Evolutionary conservation across 2,329 filamentous ascomycete genomes (phyloP).

Genomic region (Harringtonia aguacate): DNA sequence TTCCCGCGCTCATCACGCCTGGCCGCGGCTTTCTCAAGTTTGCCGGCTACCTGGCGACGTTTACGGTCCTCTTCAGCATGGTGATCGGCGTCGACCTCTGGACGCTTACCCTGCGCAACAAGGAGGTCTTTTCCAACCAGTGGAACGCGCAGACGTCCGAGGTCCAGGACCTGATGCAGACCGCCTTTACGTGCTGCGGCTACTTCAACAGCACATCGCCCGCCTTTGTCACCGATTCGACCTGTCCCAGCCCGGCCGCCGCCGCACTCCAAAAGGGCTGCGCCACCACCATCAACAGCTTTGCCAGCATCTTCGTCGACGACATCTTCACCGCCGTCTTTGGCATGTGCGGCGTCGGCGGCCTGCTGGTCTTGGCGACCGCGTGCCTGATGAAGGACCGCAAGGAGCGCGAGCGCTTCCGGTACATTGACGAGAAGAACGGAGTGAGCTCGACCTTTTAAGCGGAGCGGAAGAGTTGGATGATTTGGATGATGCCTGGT

Average conservation of each 20-base stretch:
- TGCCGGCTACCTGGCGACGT: slow-evolving; percentile 52
- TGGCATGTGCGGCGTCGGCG: slow-evolving; percentile 65
- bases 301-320: slow-evolving; percentile 62
- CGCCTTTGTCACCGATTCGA: slow-evolving; percentile 57
- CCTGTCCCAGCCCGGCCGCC: slow-evolving; percentile 58
- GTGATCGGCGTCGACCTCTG: slow-evolving; percentile 57
- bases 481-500: too few species aligned
- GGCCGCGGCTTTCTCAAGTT: slow-evolving; percentile 60
- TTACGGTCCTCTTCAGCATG: slow-evolving; percentile 53
- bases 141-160: slow-evolving; percentile 47
- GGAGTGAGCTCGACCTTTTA: slow-evolving; percentile 41
- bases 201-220: slow-evolving; percentile 64
- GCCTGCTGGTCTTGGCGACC: slow-evolving; percentile 56
- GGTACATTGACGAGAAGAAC: slow-evolving; percentile 71
- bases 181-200: slow-evolving; percentile 67
- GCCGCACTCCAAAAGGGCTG: slow-evolving; percentile 63
- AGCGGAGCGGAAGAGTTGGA: not conserved
- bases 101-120: slow-evolving; percentile 62
- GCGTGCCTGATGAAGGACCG: slow-evolving; percentile 72
- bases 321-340: slow-evolving; percentile 71
- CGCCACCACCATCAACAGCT: slow-evolving; percentile 54
- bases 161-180: slow-evolving; percentile 60
- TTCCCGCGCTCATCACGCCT: slow-evolving; percentile 61
- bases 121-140: slow-evolving; percentile 47
- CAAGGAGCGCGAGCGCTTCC: slow-evolving; percentile 69